A percentile compares a stretch with the other conserved stretches of the same genome.
phyloP scores from a whole-genome alignment of 768 basidiomycete genomes.

The Termitomyces sp. region DNA sequence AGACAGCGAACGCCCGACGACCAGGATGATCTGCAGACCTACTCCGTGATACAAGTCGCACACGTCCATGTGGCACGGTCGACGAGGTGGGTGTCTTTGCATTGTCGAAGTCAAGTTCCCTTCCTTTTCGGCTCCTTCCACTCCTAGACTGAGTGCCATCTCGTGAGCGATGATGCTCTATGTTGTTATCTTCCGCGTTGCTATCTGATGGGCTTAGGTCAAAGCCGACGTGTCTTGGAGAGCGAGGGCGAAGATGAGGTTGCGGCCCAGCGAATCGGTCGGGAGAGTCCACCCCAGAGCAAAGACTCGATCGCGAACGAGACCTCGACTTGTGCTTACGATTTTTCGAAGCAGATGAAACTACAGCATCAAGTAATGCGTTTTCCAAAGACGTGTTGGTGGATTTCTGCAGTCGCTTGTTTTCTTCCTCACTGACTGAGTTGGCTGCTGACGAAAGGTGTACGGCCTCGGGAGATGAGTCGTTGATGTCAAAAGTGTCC shows the following conservation, averaged over 20 bases:
- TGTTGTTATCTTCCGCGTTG: constrained; percentile 11
- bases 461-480: constrained; percentile 62
- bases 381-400: constrained; percentile 25
- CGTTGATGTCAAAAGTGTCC: constrained; percentile 88
- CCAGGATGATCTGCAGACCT: constrained; percentile 39
- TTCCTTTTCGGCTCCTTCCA: constrained; percentile 52
- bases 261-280: constrained; percentile 54
- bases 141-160: constrained; percentile 36
- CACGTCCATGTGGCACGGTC: constrained; percentile 30
- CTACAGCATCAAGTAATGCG: constrained; percentile 26
- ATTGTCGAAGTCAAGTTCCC: constrained; percentile 54
- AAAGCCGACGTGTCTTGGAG: constrained; percentile 55
- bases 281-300: constrained; percentile 65
- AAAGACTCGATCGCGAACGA: constrained; percentile 38
- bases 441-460: constrained; percentile 11
- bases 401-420: constrained; percentile 24
- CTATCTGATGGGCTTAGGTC: constrained; percentile 25
- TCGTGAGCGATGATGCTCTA: constrained; percentile 35
- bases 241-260: constrained; percentile 45
- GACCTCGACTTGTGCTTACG: constrained; percentile 38
- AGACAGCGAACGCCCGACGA: constrained; percentile 74
- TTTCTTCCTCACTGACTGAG: constrained; percentile 14
- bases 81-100: constrained; percentile 62
- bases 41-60: constrained; percentile 31
- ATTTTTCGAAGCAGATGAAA: constrained; percentile 31